phyloP scores from a whole-genome alignment of 805 yeast genomes.

The Cyberlindnera veronae region DNA sequence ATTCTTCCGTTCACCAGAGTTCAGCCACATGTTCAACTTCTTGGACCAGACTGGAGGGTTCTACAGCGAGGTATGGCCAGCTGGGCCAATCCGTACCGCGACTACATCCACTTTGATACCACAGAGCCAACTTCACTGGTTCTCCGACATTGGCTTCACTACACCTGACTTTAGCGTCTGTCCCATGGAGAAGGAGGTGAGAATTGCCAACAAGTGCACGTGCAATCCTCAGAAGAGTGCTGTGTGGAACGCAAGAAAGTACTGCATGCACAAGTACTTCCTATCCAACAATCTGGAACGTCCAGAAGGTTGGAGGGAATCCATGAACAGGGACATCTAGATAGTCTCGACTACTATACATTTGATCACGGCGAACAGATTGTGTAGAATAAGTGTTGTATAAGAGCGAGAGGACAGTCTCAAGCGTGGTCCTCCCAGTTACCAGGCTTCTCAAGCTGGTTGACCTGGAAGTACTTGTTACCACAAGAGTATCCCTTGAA shows the following conservation, averaged over 20 bases:
- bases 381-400: neutral
- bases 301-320: slow-evolving; percentile 64
- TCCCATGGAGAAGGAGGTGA: slow-evolving; percentile 64
- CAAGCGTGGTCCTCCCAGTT: slow-evolving; percentile 60
- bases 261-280: slow-evolving; percentile 63
- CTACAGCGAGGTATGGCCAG: slow-evolving; percentile 85
- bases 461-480: slow-evolving; percentile 53
- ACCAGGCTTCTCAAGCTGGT: slow-evolving; percentile 53
- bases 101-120: slow-evolving; percentile 59
- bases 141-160: slow-evolving; percentile 67
- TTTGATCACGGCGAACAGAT: too few relatives aligned
- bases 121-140: slow-evolving; percentile 56
- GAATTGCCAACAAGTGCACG: slow-evolving; percentile 59
- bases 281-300: slow-evolving; percentile 46
- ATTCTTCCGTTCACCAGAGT: slow-evolving; percentile 55
- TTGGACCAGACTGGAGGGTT: slow-evolving; percentile 71
- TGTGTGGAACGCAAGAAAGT: slow-evolving; percentile 58
- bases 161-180: slow-evolving; percentile 68
- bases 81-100: slow-evolving; percentile 76
- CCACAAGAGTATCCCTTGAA: slow-evolving; percentile 78
- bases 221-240: slow-evolving; percentile 70
- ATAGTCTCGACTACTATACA: neutral
- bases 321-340: slow-evolving; percentile 17
- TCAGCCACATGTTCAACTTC: slow-evolving; percentile 52
- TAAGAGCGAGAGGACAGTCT: neutral